Evolutionary conservation across 306 rosid species (phyloP), one percentile per base, ranked within the genome.

Genomic region (Gillenia trifoliata): DNA sequence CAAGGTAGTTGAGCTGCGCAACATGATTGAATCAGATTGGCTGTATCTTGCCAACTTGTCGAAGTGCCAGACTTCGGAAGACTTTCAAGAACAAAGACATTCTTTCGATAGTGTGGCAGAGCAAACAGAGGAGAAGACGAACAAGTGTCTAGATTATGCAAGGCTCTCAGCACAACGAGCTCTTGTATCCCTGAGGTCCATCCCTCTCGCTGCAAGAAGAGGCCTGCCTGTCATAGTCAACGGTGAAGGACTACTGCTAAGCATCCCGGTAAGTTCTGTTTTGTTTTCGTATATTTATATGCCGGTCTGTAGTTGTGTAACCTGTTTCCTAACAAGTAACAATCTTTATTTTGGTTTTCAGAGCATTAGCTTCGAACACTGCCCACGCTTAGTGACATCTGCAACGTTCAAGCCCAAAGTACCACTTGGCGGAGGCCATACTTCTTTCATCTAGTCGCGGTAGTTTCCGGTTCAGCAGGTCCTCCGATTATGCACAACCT

Each of bases 201-300:
- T 90, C 41, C 99, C 96, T n/a, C n/a, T 76, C 81, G 93, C 96
- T 68, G 96, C 99, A 74, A 89, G 99, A 79, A 90, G 89, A 86
- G 76, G 92, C 82, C 72, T 94, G 40, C 96, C 96, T 47, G 92
- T 92, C 77, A 77, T 94, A 73, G 87, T 87, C 75, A 89, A 83
- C 83, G 83, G 57, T 41, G 82, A 87, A 78, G 93, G 96, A 73
- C 87, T 76, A 54, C 65, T 90, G 73, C 78, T 86, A 75, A 77
- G 95, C 90, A 84, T 92, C 80, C 98, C 99, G 1, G 96, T 94
- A 86, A 66, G 93, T 83, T 20, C 47, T 29, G 16, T 12, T 56
- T 56, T 56, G 29, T 22, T 28, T 60, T 28, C 49, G 19, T 15
- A 43, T 15, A 45, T 45, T 45, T 13, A 22, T 61, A 61, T 8